A percentile compares a stretch with the other conserved stretches of the same genome.
Evolutionary conservation across 192 early-diverging fungal species (phyloP).

Genomic region (Umbelopsis sp.): DNA sequence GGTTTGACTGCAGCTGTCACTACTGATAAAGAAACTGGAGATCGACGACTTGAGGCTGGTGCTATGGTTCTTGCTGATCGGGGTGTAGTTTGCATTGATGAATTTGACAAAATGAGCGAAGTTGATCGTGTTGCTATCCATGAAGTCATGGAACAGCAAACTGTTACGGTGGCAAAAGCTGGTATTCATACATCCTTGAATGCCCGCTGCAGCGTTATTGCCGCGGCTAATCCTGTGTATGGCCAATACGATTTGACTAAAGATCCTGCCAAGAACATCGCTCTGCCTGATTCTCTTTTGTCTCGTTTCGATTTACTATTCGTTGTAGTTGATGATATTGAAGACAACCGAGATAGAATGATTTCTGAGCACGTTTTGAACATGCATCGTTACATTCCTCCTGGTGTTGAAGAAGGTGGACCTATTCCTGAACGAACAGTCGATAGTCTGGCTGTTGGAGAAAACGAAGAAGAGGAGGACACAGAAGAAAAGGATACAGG

Average conservation of each 20-base stretch:
- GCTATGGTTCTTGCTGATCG: constrained; percentile 99
- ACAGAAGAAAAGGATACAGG: constrained; percentile 56
- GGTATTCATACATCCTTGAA: constrained; percentile 99
- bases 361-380: constrained; percentile 93
- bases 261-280: constrained; percentile 92
- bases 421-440: constrained; percentile 49
- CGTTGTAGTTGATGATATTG: constrained; percentile 90
- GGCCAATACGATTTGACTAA: constrained; percentile 90
- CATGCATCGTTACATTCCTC: constrained; percentile 91
- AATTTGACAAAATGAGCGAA: constrained; percentile 99
- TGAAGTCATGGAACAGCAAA: constrained; percentile 99
- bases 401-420: constrained; percentile 78
- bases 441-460: constrained; percentile 50
- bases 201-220: constrained; percentile 94
- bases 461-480: constrained; percentile 53
- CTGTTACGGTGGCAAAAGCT: constrained; percentile 95
- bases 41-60: constrained; percentile 92
- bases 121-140: constrained; percentile 98
- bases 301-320: constrained; percentile 98
- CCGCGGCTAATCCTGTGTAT: constrained; percentile 95
- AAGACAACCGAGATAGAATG: constrained; percentile 80
- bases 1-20: constrained; percentile 98
- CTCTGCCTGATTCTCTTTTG: constrained; percentile 91
- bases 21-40: constrained; percentile 93
- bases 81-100: constrained; percentile 98